phyloP scores from a whole-genome alignment of 2,329 filamentous ascomycete genomes.

The Ascosphaera apis region DNA sequence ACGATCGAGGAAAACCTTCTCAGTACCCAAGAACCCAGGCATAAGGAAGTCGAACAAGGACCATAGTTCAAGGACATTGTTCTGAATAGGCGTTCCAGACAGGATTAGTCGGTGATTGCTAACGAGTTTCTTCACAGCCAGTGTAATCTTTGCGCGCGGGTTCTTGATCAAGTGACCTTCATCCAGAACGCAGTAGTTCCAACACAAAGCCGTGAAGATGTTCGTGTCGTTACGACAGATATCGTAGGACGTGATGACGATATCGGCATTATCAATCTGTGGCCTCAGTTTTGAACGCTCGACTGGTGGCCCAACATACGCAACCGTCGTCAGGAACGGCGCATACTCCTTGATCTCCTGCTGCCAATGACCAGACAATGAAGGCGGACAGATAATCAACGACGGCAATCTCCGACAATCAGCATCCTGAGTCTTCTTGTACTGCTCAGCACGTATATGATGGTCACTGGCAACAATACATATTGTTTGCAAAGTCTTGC shows the following conservation, averaged over 20 bases:
- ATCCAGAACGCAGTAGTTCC: constrained; percentile 95
- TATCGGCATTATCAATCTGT: constrained; percentile 54
- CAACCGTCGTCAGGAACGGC: constrained; percentile 70
- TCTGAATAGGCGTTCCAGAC: constrained; percentile 92
- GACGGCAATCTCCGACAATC: constrained; percentile 68
- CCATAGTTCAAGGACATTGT: constrained; percentile 93
- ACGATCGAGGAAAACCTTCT: constrained; percentile 89
- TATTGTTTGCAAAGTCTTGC: constrained; percentile 89
- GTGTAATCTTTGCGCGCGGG: constrained; percentile 82
- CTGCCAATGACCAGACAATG: constrained; percentile 93
- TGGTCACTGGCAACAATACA: constrained; percentile 98
- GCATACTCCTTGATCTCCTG: constrained; percentile 93
- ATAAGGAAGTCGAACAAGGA: constrained; percentile 97
- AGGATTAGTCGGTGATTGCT: constrained; percentile 93
- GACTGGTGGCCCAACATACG: constrained; percentile 72
- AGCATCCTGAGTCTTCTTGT: constrained; percentile 51
- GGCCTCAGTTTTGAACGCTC: constrained; percentile 52
- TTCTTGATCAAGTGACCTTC: constrained; percentile 99
- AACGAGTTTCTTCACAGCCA: constrained; percentile 68
- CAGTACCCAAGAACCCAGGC: constrained; percentile 88
- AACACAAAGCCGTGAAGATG: constrained; percentile 55
- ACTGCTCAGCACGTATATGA: constrained; percentile 79
- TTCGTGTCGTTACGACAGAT: constrained; percentile 94
- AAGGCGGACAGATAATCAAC: constrained; percentile 87
- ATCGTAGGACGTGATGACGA: constrained; percentile 95